Percentiles rank a stretch among this genome's conserved stretches.
phyloP scores from a whole-genome alignment of 108 stramenopile genomes.

The Mayamaea pseudoterrestris region DNA sequence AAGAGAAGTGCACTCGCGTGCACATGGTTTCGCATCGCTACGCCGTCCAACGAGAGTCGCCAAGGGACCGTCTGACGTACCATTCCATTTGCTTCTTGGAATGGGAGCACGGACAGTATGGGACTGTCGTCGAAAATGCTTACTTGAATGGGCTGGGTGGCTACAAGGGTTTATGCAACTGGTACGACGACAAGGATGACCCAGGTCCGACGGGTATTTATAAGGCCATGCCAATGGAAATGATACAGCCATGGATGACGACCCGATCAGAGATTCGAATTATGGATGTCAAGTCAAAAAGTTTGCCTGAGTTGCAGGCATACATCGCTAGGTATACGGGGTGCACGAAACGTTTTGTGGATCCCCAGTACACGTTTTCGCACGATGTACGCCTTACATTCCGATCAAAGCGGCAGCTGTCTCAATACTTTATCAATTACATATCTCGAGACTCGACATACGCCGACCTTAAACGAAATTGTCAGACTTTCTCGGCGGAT shows the following conservation, averaged over 20 bases:
- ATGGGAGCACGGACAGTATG: conserved; percentile 51
- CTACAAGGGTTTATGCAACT: conserved; percentile 43
- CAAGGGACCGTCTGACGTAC: conserved; percentile 26
- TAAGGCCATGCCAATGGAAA: conserved; percentile 31
- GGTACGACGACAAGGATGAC: conserved; percentile 39
- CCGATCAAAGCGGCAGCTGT: conserved; percentile 31
- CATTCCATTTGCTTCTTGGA: conserved; percentile 36
- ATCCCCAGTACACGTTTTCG: conserved; percentile 38
- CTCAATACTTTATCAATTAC: conserved; percentile 55
- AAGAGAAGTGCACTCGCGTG: conserved; percentile 19
- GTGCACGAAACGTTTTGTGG: conserved; percentile 26
- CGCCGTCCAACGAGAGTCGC: conserved; percentile 28
- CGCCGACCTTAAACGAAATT: conserved; percentile 44
- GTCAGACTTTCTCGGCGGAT: conserved; percentile 66
- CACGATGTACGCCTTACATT: conserved; percentile 40
- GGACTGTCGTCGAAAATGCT: conserved; percentile 47
- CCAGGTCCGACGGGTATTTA: conserved; percentile 19
- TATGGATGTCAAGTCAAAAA: conserved; percentile 36
- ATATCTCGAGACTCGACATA: conserved; percentile 38
- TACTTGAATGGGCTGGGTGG: conserved; percentile 58
- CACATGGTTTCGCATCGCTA: conserved; percentile 63
- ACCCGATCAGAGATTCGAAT: conserved; percentile 42
- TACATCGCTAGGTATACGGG: conserved; percentile 33
- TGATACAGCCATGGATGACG: conserved; percentile 43
- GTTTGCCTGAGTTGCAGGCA: conserved; percentile 32